Percentiles rank a stretch among this genome's conserved stretches.
These are phyloP conservation scores for Diophrys appendiculata DNA, from an alignment of 73 alveolate genomes.

Conservation along the genomic window DNA sequence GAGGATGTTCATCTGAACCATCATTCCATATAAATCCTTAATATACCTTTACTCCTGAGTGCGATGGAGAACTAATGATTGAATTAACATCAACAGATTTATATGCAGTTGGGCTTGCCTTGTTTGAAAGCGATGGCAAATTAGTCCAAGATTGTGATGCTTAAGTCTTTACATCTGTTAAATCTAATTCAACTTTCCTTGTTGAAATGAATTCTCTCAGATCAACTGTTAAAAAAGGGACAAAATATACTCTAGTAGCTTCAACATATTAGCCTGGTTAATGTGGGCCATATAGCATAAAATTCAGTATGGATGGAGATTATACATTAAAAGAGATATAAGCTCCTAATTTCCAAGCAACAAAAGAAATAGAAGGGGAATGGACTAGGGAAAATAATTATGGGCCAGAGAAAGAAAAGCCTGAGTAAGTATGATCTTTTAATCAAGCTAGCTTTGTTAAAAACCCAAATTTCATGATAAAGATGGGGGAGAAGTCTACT, in stretches of 20 bases:
- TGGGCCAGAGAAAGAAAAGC: background rate
- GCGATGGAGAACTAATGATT: background rate
- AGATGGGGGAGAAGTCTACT: background rate
- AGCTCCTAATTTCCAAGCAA: background rate
- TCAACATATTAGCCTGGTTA: constrained; percentile 6
- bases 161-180: background rate
- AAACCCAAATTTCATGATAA: constrained; percentile 8
- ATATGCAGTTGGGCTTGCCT: constrained; percentile 5
- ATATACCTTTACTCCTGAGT: background rate
- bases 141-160: constrained; percentile 8
- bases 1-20: constrained; percentile 11
- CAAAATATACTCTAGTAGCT: constrained; percentile 6
- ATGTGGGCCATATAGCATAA: background rate
- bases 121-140: background rate
- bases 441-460: background rate
- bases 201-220: constrained; percentile 11
- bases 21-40: background rate
- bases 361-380: background rate
- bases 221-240: background rate
- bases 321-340: background rate
- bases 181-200: constrained; percentile 5
- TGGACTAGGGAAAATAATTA: constrained; percentile 7
- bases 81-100: background rate
- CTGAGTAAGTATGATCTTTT: background rate
- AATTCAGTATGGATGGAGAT: background rate